A percentile compares a stretch with the other conserved stretches of the same genome.
These are phyloP conservation scores for Suhomyces bribrorum DNA, from an alignment of 1,139 yeast species.

Conservation along the genomic window DNA sequence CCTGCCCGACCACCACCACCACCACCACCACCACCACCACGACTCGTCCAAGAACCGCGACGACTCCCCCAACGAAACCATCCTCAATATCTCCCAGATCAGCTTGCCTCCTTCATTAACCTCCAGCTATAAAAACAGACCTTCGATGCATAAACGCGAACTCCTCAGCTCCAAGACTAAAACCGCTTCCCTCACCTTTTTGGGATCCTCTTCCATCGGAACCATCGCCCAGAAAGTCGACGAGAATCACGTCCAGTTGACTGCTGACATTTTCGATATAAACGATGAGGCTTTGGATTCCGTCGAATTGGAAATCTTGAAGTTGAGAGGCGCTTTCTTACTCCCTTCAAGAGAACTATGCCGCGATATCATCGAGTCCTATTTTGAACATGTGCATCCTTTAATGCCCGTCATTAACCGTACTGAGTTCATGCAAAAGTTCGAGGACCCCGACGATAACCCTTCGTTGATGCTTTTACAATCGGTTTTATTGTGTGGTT, in stretches of 20 bases:
- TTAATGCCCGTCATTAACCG: slow-evolving; percentile 71
- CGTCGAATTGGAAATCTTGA: slow-evolving; percentile 67
- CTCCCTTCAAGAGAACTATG: slow-evolving; percentile 65
- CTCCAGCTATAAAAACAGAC: slow-evolving; percentile 42
- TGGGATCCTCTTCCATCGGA: slow-evolving; percentile 45
- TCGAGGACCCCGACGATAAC: slow-evolving; percentile 59
- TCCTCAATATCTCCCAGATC: slow-evolving; percentile 45
- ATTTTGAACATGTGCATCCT: slow-evolving; percentile 69
- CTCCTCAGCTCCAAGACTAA: slow-evolving; percentile 27
- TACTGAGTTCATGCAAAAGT: slow-evolving; percentile 57
- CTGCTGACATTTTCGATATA: slow-evolving; percentile 43
- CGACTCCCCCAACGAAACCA: slow-evolving; percentile 32
- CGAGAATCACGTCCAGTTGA: slow-evolving; percentile 45
- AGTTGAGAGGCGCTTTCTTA: slow-evolving; percentile 69
- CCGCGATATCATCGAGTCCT: slow-evolving; percentile 61
- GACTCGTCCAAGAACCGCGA: slow-evolving; percentile 2
- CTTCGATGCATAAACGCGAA: slow-evolving; percentile 42
- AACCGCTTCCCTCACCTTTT: slow-evolving; percentile 32
- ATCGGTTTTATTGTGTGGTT: slow-evolving; percentile 69
- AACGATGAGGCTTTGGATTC: slow-evolving; percentile 52
- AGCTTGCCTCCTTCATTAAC: slow-evolving; percentile 49
- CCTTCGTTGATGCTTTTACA: slow-evolving; percentile 72
- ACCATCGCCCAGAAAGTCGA: slow-evolving; percentile 46
- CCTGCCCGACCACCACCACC: background rate
- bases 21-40: background rate